Percentiles rank a stretch among this genome's conserved stretches.
Evolutionary conservation across 305 asterid genomes (phyloP).

Genomic region (Petunia hybrid): DNA sequence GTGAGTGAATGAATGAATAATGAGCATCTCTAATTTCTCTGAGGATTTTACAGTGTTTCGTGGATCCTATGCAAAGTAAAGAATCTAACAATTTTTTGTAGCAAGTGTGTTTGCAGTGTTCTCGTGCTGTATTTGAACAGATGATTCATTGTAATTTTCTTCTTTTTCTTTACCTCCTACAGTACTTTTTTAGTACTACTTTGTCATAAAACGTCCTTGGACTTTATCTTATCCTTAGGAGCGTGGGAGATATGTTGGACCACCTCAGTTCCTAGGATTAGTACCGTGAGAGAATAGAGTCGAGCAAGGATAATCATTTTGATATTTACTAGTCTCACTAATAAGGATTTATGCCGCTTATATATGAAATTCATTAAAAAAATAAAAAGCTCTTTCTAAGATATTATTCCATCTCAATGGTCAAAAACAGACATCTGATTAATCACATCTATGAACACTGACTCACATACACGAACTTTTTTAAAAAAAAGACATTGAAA

Average conservation of each 20-base stretch:
- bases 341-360: too few relatives aligned
- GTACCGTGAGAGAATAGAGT: too few relatives aligned
- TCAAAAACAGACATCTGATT: too few relatives aligned
- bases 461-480: too few relatives aligned
- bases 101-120: slow-evolving; percentile 25
- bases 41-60: slow-evolving; percentile 46
- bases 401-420: too few relatives aligned
- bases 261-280: neutral
- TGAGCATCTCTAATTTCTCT: slow-evolving; percentile 17
- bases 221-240: neutral
- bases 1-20: slow-evolving; percentile 27
- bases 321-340: too few relatives aligned
- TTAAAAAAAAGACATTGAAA: too few relatives aligned
- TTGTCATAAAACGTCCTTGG: neutral
- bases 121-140: slow-evolving; percentile 33
- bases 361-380: too few relatives aligned
- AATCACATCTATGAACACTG: too few relatives aligned
- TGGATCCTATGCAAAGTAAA: slow-evolving; percentile 64
- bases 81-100: slow-evolving; percentile 52
- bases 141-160: neutral
- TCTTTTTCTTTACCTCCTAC: neutral
- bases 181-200: neutral
- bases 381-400: too few relatives aligned
- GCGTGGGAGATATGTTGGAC: slow-evolving; percentile 21
- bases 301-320: too few relatives aligned